Base-by-base conservation (phyloP, 495 filamentous ascomycete genomes). In the Xylaria intraflava region DNA sequence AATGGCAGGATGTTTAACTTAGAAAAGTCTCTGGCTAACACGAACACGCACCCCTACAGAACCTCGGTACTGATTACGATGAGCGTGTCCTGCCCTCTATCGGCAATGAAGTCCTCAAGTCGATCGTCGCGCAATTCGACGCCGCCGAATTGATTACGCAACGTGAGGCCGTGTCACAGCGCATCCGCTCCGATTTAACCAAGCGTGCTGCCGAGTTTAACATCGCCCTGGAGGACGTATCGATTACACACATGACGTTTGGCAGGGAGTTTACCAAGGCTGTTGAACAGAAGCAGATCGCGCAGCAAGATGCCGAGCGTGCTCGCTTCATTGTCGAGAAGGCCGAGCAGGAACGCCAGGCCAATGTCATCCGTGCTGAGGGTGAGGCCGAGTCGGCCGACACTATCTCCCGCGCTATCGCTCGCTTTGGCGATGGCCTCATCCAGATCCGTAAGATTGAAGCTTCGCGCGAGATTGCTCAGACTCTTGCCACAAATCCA, bases 201-300 rank as follows among this genome's bases (percentile, higher is more conserved):
- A 91, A 90, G 79, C 91, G 93, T 47, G 93, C 93, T n/a, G 66
- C 82, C 45, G 94, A 99, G 71, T 99, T 99, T 83, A 96, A 99
- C 78, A 99, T 99, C 70, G 87, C 88, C 29, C 87, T 99, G 38
- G 93, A 99, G 72, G 93, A 99, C 65, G 93, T 99, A 53, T 94
- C 88, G 62, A 99, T 99, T 78, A 99, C 93, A 38, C 93, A 99
- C 83, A 97, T 99, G 93, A 97, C 93, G 49, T 99, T 99, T 72
- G 93, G 93, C 51, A 91, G 90, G 76, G 93, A 99, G 75, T 99
- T 99, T 84, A 99, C 93, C 53, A 83, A 83, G 58, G 93, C 93
- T 55, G 93, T 99, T 63, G 93, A 99, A 77, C 94, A 99, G 80
- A 99, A 99, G 82, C 93, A 99, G 79, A 99, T 99, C 70, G 93